A percentile compares a stretch with the other conserved stretches of the same genome.
Conservation (phyloP, 2,329 filamentous ascomycete genomes). For the Aspergillus novofumigatus region DNA sequence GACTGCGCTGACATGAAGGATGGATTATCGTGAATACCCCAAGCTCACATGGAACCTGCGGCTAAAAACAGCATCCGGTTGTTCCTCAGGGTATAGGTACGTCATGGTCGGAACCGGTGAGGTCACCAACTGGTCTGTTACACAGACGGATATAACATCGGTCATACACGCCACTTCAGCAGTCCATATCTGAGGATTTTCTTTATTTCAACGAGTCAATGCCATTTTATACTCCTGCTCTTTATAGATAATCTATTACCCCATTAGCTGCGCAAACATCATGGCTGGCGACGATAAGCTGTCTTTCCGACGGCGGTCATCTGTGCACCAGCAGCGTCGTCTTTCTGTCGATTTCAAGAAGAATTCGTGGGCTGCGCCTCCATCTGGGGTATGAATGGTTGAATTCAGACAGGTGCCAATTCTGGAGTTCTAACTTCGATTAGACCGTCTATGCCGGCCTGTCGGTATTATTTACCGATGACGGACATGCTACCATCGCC, state of each 20-base stretch:
- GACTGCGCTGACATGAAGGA: neutral
- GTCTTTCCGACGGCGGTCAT: constrained; percentile 27
- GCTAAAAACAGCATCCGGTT: neutral
- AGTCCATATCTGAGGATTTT: neutral
- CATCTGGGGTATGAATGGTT: constrained; percentile 31
- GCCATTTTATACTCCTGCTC: neutral
- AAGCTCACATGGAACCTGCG: neutral
- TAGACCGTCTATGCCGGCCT: constrained; percentile 42
- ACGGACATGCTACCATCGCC: constrained; percentile 55
- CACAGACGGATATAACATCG: neutral
- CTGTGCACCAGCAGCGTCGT: constrained; percentile 31
- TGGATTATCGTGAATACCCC: neutral
- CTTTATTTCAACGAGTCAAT: neutral
- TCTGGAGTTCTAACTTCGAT: constrained; percentile 1
- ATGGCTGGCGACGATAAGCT: constrained; percentile 1
- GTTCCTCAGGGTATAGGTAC: neutral
- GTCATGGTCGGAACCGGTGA: constrained; percentile 7
- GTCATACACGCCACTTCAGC: neutral
- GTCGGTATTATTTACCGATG: constrained; percentile 29
- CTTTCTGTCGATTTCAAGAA: constrained; percentile 27
- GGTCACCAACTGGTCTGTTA: constrained; percentile 4
- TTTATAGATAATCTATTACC: neutral
- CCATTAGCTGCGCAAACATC: neutral
- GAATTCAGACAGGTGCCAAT: neutral
- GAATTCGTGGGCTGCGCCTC: constrained; percentile 35